phyloP scores from a whole-genome alignment of 176 grass and related monocot genomes.

The Juncus effusus region DNA sequence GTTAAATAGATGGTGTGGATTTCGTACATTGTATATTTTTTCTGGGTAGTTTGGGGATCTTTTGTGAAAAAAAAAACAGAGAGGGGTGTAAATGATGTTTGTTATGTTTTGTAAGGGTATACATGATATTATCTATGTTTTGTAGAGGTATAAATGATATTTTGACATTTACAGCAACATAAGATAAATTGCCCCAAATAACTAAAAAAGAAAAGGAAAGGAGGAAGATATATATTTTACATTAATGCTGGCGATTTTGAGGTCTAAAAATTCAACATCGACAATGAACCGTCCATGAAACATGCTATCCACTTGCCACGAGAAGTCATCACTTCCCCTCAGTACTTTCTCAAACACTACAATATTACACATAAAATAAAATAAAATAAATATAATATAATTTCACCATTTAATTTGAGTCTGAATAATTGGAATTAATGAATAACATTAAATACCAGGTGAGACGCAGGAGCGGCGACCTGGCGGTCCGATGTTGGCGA shows the following conservation, averaged over 20 bases:
- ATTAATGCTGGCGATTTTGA: constrained; percentile 56
- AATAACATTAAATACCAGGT: constrained; percentile 38
- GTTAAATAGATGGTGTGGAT: not conserved
- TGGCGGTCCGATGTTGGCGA: constrained; percentile 50
- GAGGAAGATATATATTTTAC: constrained; percentile 33
- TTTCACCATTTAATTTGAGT: constrained; percentile 4
- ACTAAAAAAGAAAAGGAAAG: not conserved
- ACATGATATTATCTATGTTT: no score
- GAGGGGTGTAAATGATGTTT: no score
- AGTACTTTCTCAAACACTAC: constrained; percentile 59
- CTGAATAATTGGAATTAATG: not conserved
- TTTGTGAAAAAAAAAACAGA: no score
- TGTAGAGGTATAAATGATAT: no score
- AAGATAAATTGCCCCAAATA: not conserved
- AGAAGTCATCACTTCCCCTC: constrained; percentile 82
- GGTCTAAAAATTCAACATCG: constrained; percentile 88
- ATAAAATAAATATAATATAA: not conserved
- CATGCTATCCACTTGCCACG: constrained; percentile 57
- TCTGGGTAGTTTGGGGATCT: no score
- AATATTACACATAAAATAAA: constrained; percentile 9
- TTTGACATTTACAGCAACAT: no score
- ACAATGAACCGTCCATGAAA: constrained; percentile 59
- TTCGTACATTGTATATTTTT: no score
- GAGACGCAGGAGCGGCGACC: constrained; percentile 64
- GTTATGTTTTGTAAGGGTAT: no score